Evolutionary conservation across 208 protist genomes (phyloP).

Genomic region (Acanthamoeba castellanii): DNA sequence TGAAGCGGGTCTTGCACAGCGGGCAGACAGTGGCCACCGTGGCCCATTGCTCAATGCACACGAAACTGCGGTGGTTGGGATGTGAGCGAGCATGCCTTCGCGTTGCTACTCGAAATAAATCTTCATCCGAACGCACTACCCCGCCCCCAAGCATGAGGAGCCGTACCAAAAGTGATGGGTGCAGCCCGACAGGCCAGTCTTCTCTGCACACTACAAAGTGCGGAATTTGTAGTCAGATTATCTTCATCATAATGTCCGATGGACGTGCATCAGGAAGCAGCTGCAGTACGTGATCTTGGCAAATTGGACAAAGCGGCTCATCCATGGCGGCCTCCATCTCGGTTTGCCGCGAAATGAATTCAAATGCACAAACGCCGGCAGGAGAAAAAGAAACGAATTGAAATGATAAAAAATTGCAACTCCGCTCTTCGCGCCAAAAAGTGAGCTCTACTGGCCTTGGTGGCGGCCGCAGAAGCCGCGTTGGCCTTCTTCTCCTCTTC

Average conservation of each 20-base stretch:
- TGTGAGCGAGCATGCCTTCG: background rate
- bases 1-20: conserved; percentile 51
- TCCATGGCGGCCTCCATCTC: background rate
- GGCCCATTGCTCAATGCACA: conserved; percentile 36
- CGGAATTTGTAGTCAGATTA: background rate
- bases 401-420: background rate
- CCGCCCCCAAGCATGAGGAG: background rate
- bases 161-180: conserved; percentile 5
- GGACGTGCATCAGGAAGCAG: background rate
- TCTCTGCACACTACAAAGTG: background rate
- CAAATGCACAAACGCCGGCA: background rate
- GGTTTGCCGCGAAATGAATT: background rate
- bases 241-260: background rate
- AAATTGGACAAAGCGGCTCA: background rate
- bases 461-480: background rate
- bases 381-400: background rate
- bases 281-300: background rate
- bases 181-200: background rate
- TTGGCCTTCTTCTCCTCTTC: conserved; percentile 26
- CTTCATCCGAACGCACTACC: background rate
- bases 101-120: background rate
- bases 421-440: too few relatives aligned
- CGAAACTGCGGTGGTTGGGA: background rate
- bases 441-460: too few relatives aligned
- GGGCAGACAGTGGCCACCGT: background rate